These are phyloP conservation scores for Wickerhamomyces sp. DNA, from an alignment of 1,139 yeast genomes.

Conservation along the genomic window DNA sequence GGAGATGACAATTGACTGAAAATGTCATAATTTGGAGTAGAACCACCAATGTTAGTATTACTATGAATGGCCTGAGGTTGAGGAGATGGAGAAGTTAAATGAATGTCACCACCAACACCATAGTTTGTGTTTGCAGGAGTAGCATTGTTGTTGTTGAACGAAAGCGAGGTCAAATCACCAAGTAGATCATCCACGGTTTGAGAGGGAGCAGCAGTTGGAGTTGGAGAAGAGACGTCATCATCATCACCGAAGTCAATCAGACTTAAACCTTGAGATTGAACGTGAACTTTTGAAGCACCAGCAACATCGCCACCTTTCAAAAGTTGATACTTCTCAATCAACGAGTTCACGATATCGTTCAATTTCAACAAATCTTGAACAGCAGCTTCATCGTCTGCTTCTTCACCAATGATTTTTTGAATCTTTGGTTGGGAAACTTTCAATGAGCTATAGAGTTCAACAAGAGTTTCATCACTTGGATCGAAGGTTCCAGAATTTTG, in stretches of 20 bases:
- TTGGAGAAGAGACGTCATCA: conserved; percentile 33
- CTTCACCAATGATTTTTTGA: conserved; percentile 76
- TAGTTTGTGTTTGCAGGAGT: conserved; percentile 16
- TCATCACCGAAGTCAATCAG: conserved; percentile 81
- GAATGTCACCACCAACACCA: conserved; percentile 37
- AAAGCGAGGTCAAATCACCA: conserved; percentile 62
- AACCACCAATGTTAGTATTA: no score
- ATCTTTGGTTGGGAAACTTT: conserved; percentile 86
- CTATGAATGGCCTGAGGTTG: conserved; percentile 14
- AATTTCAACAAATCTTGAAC: conserved; percentile 62
- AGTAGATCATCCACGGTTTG: conserved; percentile 65
- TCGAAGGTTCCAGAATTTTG: conserved; percentile 50
- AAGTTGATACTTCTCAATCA: conserved; percentile 61
- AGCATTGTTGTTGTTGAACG: conserved; percentile 34
- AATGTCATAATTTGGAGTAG: conserved; percentile 32
- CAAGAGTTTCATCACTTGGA: conserved; percentile 62
- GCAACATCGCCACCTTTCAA: conserved; percentile 60
- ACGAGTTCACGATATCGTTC: conserved; percentile 71
- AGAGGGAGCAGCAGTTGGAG: conserved; percentile 34
- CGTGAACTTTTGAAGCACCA: conserved; percentile 55
- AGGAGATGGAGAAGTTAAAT: conserved; percentile 27
- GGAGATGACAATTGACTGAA: conserved; percentile 23
- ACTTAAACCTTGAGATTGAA: conserved; percentile 42
- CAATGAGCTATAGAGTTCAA: conserved; percentile 73
- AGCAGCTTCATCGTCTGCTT: conserved; percentile 61